Conservation (phyloP, 805 yeast species). For the Starmerella gropengiesseri region DNA sequence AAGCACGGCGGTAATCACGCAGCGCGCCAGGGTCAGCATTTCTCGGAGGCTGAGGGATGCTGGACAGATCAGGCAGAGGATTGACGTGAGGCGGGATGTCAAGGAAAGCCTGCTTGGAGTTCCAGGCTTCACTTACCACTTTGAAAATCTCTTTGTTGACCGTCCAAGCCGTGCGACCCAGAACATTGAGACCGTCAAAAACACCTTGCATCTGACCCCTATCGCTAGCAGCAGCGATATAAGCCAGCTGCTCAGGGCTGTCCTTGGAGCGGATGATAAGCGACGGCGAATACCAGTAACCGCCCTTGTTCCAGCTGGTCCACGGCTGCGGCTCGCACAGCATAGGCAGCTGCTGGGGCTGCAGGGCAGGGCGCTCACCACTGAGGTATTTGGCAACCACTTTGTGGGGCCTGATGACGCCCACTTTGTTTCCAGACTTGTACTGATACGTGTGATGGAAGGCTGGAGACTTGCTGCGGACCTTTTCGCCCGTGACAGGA, state of each 20-base stretch:
- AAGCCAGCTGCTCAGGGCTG: constrained; percentile 82
- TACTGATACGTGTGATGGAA: constrained; percentile 81
- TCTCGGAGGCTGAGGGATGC: constrained; percentile 48
- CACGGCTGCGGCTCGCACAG: constrained; percentile 81
- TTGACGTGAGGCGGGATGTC: constrained; percentile 53
- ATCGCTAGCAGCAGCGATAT: constrained; percentile 72
- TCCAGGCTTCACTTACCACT: constrained; percentile 73
- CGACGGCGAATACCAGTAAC: constrained; percentile 57
- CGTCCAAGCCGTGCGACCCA: constrained; percentile 89
- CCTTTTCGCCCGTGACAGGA: constrained; percentile 58
- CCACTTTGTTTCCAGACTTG: constrained; percentile 64
- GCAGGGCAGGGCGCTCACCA: constrained; percentile 52
- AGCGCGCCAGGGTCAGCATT: constrained; percentile 63
- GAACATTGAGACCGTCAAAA: constrained; percentile 69
- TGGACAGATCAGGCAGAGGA: constrained; percentile 32
- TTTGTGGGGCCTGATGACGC: constrained; percentile 68
- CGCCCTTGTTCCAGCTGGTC: constrained; percentile 75
- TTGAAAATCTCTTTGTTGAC: constrained; percentile 62
- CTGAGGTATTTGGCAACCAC: constrained; percentile 55
- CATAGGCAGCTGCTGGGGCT: constrained; percentile 90
- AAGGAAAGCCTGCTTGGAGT: constrained; percentile 61
- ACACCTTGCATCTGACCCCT: constrained; percentile 54
- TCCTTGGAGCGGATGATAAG: constrained; percentile 66
- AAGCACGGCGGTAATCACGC: constrained; percentile 54
- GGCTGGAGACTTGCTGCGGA: constrained; percentile 77